Base-by-base conservation (phyloP, 2,329 filamentous ascomycete species). In the Chrysoporthe austroafricana region DNA sequence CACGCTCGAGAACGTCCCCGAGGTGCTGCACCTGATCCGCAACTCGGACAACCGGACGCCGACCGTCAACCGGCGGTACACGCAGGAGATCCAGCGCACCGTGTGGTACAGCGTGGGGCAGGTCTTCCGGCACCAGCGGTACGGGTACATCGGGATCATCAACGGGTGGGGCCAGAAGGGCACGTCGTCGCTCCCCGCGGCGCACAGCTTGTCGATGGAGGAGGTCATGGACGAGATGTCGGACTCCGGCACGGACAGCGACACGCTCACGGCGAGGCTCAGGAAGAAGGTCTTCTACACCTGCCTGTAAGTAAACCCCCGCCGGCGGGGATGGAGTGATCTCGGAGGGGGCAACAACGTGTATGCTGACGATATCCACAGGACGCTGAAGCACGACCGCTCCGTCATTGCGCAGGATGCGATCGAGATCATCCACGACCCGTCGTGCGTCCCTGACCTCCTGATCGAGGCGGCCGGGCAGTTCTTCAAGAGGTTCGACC, bases 401-500 rank as follows among this genome's bases (percentile, higher is more conserved):
- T 92, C 94, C 74, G 89, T 94, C 3, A 78, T 83, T 14, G 90
- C 93, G 0, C 90, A 96, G 75, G 90, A 94, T 73, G 97, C 94
- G 73, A 91, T 97, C 66, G 81, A 89, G 67, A 79, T 89, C n/a
- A 80, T 93, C 54, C 77, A 75, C 5, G 79, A 86, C 64, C 72
- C 74, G 59, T 77, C 63, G 77, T 80, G 71, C 72, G 82, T 90
- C 2, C 83, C 86, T 0, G 79, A 85, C 4, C 73, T 86, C 34
- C 82, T 96, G 70, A 85, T 93, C 74, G 83, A 83, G 58, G 79
- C 92, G 72, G 93, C 94, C 3, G 96, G 96, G 0, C 91, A 90
- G 73, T 93, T 92, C 77, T 98, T 99, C 78, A 96, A 93, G 78
- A 85, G 93, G 54, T 98, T 94, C 84, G 92, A 97, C 78, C 75